Evolutionary conservation across 1,139 yeast genomes (phyloP).

Genomic region (Hansenula lynferdii): DNA sequence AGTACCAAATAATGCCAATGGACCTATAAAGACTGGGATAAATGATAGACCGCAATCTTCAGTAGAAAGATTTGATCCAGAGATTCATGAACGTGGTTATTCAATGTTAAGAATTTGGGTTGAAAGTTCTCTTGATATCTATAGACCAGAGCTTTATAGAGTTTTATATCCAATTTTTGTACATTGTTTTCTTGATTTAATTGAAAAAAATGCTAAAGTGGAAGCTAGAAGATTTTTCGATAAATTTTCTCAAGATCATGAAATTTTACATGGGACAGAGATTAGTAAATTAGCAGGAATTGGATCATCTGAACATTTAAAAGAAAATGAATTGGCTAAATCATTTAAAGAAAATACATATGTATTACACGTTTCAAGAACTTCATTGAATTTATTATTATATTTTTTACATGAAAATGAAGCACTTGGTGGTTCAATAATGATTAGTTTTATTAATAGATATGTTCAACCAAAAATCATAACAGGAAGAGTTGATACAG

Average conservation of each 20-base stretch:
- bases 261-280: slow-evolving; percentile 74
- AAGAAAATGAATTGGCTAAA: slow-evolving; percentile 76
- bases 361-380: slow-evolving; percentile 70
- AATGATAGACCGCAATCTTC: slow-evolving; percentile 28
- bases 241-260: slow-evolving; percentile 69
- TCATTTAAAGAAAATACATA: slow-evolving; percentile 73
- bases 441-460: slow-evolving; percentile 83
- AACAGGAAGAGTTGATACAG: slow-evolving; percentile 29
- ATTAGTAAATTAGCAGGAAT: slow-evolving; percentile 67
- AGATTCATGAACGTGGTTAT: slow-evolving; percentile 72
- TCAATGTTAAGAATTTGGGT: slow-evolving; percentile 82
- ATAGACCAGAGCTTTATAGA: slow-evolving; percentile 82
- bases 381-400: slow-evolving; percentile 77
- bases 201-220: slow-evolving; percentile 52
- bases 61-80: slow-evolving; percentile 47
- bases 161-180: slow-evolving; percentile 87
- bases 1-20: no score
- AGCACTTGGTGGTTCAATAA: slow-evolving; percentile 84
- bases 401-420: slow-evolving; percentile 91
- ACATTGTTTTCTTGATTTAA: slow-evolving; percentile 78
- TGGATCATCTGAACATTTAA: slow-evolving; percentile 73
- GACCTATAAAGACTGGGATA: slow-evolving; percentile 25
- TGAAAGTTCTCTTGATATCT: slow-evolving; percentile 85
- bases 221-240: slow-evolving; percentile 75
- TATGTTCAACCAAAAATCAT: slow-evolving; percentile 65